Evolutionary conservation across 2,329 filamentous ascomycete genomes (phyloP).

Genomic region (Diaporthe humulicola): DNA sequence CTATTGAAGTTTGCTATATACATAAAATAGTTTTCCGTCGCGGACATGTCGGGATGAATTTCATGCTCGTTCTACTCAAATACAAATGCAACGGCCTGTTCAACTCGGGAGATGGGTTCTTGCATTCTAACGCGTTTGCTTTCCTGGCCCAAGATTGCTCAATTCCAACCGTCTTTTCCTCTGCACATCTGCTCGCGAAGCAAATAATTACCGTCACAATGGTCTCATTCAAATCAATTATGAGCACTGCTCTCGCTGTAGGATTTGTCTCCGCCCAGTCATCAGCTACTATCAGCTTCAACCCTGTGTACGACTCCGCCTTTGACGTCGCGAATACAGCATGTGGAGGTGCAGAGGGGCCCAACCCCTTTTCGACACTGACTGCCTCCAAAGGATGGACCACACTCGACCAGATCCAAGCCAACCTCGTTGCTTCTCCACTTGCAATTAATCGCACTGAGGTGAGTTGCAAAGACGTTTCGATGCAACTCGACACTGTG

Average conservation of each 20-base stretch:
- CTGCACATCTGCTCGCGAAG: neutral
- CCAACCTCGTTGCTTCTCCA: neutral
- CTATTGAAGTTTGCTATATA: neutral
- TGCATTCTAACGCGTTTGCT: too few species aligned
- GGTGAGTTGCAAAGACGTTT: neutral
- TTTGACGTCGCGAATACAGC: neutral
- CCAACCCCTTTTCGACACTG: neutral
- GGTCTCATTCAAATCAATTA: neutral
- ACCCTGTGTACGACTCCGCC: neutral
- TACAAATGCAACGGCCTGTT: neutral
- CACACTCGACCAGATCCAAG: neutral
- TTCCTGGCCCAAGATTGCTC: neutral
- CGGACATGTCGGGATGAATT: neutral
- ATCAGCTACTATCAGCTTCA: neutral
- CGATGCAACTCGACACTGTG: neutral
- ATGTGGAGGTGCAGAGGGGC: slow-evolving; percentile 2
- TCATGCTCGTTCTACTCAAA: neutral
- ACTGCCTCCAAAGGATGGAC: neutral
- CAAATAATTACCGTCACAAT: neutral
- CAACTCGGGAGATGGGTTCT: neutral
- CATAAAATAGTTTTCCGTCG: neutral
- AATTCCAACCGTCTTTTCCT: too few species aligned
- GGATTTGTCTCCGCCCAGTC: neutral
- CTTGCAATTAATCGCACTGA: neutral
- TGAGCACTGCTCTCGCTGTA: neutral